These are phyloP conservation scores for Gossypium rotundifolium DNA, from an alignment of 345 rosid genomes.

Conservation along the genomic window DNA sequence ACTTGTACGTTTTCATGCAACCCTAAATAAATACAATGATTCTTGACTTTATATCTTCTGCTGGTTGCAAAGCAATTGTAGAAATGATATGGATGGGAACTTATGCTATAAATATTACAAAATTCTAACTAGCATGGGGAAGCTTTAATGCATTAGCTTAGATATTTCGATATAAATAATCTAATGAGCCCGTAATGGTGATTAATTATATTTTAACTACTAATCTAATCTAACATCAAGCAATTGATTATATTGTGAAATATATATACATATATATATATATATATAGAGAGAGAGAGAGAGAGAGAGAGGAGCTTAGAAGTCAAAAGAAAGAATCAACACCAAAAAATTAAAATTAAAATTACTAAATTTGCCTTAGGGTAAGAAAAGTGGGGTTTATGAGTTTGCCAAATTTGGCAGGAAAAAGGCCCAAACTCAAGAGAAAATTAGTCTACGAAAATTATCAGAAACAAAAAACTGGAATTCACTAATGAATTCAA, in stretches of 20 bases:
- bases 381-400: slow-evolving; percentile 21
- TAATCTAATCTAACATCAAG: background rate
- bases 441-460: slow-evolving; percentile 15
- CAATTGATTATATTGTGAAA: background rate
- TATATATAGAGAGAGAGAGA: background rate
- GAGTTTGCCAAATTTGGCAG: slow-evolving; percentile 15
- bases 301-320: too few species aligned
- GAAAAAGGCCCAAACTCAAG: background rate
- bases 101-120: too few species aligned
- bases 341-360: background rate
- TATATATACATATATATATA: background rate
- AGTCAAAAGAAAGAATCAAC: background rate
- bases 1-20: slow-evolving; percentile 2
- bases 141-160: background rate
- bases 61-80: background rate
- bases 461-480: background rate
- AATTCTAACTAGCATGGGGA: background rate
- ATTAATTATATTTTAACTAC: too few species aligned
- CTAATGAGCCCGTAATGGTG: background rate
- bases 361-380: slow-evolving; percentile 13
- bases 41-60: background rate
- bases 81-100: too few species aligned
- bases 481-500: slow-evolving; percentile 25
- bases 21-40: background rate
- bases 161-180: background rate